Evolutionary conservation across 2,329 filamentous ascomycete genomes (phyloP).

Genomic region (Arthrinium puccinioides): DNA sequence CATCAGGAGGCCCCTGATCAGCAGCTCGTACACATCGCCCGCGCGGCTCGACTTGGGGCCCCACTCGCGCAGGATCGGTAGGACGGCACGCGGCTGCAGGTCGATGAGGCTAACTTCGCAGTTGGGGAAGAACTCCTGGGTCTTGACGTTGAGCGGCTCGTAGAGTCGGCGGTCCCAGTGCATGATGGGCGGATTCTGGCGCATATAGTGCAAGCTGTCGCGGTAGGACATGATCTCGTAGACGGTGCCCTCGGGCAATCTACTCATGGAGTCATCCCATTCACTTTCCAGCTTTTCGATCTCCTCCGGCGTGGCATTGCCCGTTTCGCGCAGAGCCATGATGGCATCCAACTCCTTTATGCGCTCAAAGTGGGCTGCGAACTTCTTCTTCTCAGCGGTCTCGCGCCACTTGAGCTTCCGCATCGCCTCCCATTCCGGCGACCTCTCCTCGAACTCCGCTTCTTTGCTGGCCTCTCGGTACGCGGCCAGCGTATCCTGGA

Average conservation of each 20-base stretch:
- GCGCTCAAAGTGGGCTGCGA: constrained; percentile 21
- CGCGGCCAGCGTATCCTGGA: constrained; percentile 22
- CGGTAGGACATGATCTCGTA: constrained; percentile 31
- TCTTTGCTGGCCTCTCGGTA: constrained; percentile 11
- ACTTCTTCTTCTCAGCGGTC: constrained; percentile 9
- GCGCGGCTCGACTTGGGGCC: constrained; percentile 31
- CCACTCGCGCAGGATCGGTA: constrained; percentile 38
- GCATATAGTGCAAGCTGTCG: constrained; percentile 48
- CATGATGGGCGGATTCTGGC: constrained; percentile 43
- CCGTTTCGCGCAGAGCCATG: not conserved
- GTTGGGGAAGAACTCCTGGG: constrained; percentile 61
- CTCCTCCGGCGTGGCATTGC: constrained; percentile 3
- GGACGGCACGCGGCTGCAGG: constrained; percentile 52
- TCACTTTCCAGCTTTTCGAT: not conserved
- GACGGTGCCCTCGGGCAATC: constrained; percentile 22
- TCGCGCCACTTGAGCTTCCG: constrained; percentile 11
- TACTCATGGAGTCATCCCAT: not conserved
- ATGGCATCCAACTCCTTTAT: constrained; percentile 3
- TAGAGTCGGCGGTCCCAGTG: constrained; percentile 63
- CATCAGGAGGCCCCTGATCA: constrained; percentile 34
- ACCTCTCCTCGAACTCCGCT: constrained; percentile 10
- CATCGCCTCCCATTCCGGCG: constrained; percentile 11
- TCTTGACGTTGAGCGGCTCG: constrained; percentile 57
- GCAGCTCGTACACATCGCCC: constrained; percentile 46
- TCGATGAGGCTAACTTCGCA: constrained; percentile 54